Evolutionary conservation across 495 filamentous ascomycete genomes (phyloP).

Genomic region (Neurospora sp.): DNA sequence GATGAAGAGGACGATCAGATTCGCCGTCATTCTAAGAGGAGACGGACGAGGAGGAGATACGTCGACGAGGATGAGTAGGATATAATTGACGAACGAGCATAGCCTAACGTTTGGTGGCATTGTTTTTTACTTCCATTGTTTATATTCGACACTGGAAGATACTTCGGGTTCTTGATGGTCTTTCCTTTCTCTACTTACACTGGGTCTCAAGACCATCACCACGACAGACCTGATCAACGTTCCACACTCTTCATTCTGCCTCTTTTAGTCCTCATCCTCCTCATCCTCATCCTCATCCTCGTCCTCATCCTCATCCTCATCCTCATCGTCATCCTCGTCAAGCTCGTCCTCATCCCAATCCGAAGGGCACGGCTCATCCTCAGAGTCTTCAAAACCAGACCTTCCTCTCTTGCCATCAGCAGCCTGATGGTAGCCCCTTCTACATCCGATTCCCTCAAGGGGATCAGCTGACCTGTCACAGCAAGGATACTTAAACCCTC

Average conservation of each 20-base stretch:
- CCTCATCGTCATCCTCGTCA: constrained; percentile 1
- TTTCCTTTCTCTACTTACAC: not conserved
- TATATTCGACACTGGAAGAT: not conserved
- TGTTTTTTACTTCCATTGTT: not conserved
- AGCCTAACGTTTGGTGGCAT: not conserved
- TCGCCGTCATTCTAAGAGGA: not conserved
- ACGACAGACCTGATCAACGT: not conserved
- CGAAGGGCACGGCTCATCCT: not conserved
- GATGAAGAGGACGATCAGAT: not conserved
- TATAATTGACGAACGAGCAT: not conserved
- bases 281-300: constrained; percentile 29
- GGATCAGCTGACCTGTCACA: not conserved
- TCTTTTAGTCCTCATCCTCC: constrained; percentile 17
- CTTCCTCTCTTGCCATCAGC: not conserved
- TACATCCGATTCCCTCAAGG: not conserved
- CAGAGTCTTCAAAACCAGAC: not conserved
- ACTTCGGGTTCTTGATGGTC: not conserved
- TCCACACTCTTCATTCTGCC: not conserved
- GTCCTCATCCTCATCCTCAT: no score
- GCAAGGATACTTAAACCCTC: not conserved
- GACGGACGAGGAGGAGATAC: not conserved
- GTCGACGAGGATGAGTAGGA: not conserved
- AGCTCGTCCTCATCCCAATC: not conserved
- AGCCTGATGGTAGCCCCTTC: not conserved
- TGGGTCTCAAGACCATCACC: not conserved